These are phyloP conservation scores for Seiridium unicorne DNA, from an alignment of 2,329 filamentous ascomycete species.

Conservation along the genomic window DNA sequence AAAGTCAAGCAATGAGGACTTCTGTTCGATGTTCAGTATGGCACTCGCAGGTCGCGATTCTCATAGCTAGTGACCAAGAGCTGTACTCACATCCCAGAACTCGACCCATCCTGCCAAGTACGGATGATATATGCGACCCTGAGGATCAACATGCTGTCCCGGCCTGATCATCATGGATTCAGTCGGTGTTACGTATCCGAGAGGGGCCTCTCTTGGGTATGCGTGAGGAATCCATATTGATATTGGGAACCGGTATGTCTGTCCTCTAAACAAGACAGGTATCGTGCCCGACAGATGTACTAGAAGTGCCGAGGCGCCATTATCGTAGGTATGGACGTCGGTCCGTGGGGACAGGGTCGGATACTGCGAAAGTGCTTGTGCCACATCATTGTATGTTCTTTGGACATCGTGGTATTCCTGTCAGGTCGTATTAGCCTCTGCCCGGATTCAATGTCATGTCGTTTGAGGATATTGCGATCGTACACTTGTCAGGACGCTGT, in stretches of 20 bases:
- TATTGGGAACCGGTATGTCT: slow-evolving; percentile 86
- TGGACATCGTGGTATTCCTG: slow-evolving; percentile 95
- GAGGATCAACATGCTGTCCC: slow-evolving; percentile 91
- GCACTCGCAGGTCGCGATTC: no score
- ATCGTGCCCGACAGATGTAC: slow-evolving; percentile 84
- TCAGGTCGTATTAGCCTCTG: not conserved
- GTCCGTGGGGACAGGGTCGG: slow-evolving; percentile 81
- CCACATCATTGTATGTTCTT: slow-evolving; percentile 88
- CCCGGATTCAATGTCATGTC: not conserved
- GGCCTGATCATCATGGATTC: slow-evolving; percentile 86
- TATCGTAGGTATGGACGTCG: slow-evolving; percentile 93
- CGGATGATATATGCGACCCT: slow-evolving; percentile 92
- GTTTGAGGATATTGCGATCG: slow-evolving; percentile 17
- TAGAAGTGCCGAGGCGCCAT: slow-evolving; percentile 81
- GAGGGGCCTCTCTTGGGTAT: slow-evolving; percentile 82
- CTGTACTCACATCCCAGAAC: slow-evolving; percentile 78
- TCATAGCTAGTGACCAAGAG: not conserved
- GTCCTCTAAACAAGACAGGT: slow-evolving; percentile 87
- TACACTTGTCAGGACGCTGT: slow-evolving; percentile 82
- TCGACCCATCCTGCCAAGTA: slow-evolving; percentile 88
- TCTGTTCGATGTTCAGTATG: slow-evolving; percentile 42
- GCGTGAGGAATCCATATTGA: slow-evolving; percentile 90
- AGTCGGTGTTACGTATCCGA: slow-evolving; percentile 86
- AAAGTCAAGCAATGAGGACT: slow-evolving; percentile 81
- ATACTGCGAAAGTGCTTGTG: slow-evolving; percentile 75